Conservation (phyloP, 768 basidiomycete genomes). For the Termitomyces sp. region DNA sequence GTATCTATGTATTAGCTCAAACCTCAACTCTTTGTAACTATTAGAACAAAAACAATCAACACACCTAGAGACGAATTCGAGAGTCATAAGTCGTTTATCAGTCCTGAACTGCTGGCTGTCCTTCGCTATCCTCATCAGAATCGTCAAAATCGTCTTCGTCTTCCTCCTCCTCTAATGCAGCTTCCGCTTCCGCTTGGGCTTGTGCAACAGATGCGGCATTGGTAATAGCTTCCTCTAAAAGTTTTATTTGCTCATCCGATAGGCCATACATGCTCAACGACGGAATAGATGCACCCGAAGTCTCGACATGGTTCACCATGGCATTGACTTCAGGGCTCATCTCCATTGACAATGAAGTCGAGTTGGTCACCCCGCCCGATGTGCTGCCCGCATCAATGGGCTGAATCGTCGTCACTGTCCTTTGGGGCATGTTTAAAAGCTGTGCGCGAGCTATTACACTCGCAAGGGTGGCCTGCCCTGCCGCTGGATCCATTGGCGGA, state of each 20-base stretch:
- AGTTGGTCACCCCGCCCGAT: background rate
- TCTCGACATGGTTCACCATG: conserved; percentile 6
- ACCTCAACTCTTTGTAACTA: conserved; percentile 10
- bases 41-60: conserved; percentile 4
- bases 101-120: conserved; percentile 23
- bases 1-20: conserved; percentile 13
- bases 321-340: background rate
- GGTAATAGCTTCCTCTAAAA: conserved; percentile 71
- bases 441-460: conserved; percentile 74
- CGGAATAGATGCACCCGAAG: conserved; percentile 21
- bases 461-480: conserved; percentile 65
- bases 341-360: background rate
- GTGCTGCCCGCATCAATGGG: background rate
- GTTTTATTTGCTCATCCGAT: conserved; percentile 66
- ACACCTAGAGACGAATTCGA: conserved; percentile 5
- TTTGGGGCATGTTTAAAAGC: conserved; percentile 37
- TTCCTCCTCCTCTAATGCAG: conserved; percentile 69
- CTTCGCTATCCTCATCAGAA: conserved; percentile 40
- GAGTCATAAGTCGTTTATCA: background rate
- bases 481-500: conserved; percentile 39
- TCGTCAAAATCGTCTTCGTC: conserved; percentile 47
- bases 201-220: conserved; percentile 73
- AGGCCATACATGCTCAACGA: conserved; percentile 66
- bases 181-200: conserved; percentile 76
- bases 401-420: background rate